Base-by-base conservation (phyloP, 2,329 filamentous ascomycete species). In the Penicillium expansum region DNA sequence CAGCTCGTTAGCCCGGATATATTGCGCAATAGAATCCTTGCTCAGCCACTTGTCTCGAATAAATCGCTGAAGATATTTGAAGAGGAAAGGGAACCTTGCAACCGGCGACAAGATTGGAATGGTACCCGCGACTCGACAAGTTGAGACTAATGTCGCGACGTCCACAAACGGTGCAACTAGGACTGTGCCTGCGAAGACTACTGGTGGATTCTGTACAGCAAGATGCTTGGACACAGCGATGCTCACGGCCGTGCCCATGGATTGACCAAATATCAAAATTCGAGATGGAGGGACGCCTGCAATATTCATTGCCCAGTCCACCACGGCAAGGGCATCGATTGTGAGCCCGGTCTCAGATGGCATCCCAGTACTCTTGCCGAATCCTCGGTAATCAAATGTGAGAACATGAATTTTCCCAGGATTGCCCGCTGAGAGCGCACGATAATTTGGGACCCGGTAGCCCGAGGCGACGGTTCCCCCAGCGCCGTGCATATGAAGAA, bases 221-320 rank as follows among this genome's bases (percentile, higher is more conserved):
- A 78, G 76, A 44, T 79, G 74, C 33, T 79, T 71, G 1, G 76
- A 72, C 1, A 83, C 68, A 7, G 78, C 77, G 11, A 79, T 61
- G 30, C 73, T 74, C 9, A 83, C 80, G 0, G 79, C 83, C 1
- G 84, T 84, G 4, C 85, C 84, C 32, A 87, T 72, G 0, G 82
- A 85, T 62, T 87, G 84, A 0, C 76, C 80, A 57, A 83, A 86
- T 22, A 87, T 67, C n/a, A 84, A 75, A 38, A 85, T 86, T 0
- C 81, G 78, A 2, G 77, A 76, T 0, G 82, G 74, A 1, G 82
- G 80, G 4, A 87, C 80, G 0, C 74, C 70, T 3, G 80, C 83
- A 0, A 75, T 76, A 30, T 81, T 71, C 53, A 80, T 74, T 0
- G 82, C 83, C 78, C 83, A 87, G 11, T 83, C 73, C 2, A 77